Evolutionary conservation across 805 yeast genomes (phyloP).

Genomic region (Monosporozyma siamensis): DNA sequence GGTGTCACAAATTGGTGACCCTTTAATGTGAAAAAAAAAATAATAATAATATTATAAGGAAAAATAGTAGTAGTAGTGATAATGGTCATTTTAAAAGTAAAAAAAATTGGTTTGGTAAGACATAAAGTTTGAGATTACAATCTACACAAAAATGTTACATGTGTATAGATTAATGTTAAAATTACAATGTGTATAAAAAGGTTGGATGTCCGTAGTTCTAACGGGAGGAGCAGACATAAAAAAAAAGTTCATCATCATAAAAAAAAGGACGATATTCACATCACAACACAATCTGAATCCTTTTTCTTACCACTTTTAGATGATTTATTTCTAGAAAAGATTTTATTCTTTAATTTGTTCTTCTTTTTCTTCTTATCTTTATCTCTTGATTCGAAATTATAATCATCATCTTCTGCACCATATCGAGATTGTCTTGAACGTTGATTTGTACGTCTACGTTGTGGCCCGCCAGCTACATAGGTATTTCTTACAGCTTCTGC

Average conservation of each 20-base stretch:
- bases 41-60: no score
- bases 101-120: no score
- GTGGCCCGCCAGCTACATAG: slow-evolving; percentile 12
- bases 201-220: background rate
- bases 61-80: no score
- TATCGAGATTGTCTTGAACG: background rate
- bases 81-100: no score
- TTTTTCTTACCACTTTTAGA: background rate
- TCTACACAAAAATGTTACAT: no score
- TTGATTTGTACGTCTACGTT: slow-evolving; percentile 1
- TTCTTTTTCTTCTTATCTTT: slow-evolving; percentile 3
- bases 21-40: no score
- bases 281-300: slow-evolving; percentile 2
- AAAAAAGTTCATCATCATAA: no score
- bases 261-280: no score
- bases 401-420: background rate
- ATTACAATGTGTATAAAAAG: slow-evolving; percentile 1
- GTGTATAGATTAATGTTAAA: no score
- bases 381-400: slow-evolving; percentile 1
- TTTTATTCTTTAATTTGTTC: slow-evolving; percentile 3
- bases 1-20: no score
- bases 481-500: slow-evolving; percentile 39
- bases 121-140: no score
- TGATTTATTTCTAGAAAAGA: background rate
- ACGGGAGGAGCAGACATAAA: no score